phyloP scores from a whole-genome alignment of 2,329 filamentous ascomycete species.

The Claviceps digitariae region DNA sequence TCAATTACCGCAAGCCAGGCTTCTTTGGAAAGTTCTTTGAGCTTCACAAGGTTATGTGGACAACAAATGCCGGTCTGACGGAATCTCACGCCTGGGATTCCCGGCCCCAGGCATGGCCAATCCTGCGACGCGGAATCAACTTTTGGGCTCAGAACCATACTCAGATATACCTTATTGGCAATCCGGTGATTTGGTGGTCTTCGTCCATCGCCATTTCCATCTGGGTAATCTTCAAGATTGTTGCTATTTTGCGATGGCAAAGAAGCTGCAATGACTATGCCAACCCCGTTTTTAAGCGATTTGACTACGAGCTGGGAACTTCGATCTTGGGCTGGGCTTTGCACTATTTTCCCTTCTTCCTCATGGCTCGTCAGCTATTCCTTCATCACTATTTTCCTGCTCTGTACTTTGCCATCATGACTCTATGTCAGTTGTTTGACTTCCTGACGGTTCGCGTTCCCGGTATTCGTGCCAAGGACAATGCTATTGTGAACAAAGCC shows the following conservation, averaged over 20 bases:
- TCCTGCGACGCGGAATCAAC: conserved; percentile 89
- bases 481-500: conserved; percentile 59
- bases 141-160: conserved; percentile 94
- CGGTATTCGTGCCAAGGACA: conserved; percentile 50
- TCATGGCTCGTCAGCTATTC: conserved; percentile 97
- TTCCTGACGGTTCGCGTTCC: conserved; percentile 64
- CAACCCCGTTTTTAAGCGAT: conserved; percentile 77
- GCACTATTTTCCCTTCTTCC: conserved; percentile 97
- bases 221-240: conserved; percentile 73
- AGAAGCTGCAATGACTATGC: conserved; percentile 80
- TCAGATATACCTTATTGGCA: conserved; percentile 93
- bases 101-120: conserved; percentile 82
- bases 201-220: conserved; percentile 64
- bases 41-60: conserved; percentile 97
- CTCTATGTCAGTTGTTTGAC: conserved; percentile 80
- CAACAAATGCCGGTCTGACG: conserved; percentile 86
- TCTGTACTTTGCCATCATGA: conserved; percentile 85
- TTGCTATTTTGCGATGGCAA: conserved; percentile 87
- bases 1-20: conserved; percentile 88
- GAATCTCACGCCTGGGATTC: conserved; percentile 99
- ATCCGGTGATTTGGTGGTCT: conserved; percentile 89
- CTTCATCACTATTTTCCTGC: conserved; percentile 97
- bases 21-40: conserved; percentile 99
- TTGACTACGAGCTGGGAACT: conserved; percentile 91
- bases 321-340: conserved; percentile 89